Evolutionary conservation across 2,329 filamentous ascomycete species (phyloP), one percentile per base, ranked within the genome.

Genomic region (Teratosphaeria destructans): DNA sequence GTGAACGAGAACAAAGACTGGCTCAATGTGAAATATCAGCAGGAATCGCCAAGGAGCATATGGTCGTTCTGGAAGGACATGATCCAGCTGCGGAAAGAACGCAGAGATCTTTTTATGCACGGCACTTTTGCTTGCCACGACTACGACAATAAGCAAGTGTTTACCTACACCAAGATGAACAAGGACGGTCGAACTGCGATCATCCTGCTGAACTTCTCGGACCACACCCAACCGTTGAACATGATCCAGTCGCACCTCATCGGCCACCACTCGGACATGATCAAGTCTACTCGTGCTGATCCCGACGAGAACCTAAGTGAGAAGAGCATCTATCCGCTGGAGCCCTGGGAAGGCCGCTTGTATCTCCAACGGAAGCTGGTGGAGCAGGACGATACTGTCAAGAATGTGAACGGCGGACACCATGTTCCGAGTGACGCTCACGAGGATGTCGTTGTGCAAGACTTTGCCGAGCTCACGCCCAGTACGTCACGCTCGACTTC

Each of bases 81-180:
- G 58, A 37, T 70, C 27, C 57, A 73, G 29, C 68, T 85, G 57
- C 80, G 88, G 62, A 88, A 88, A 67, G 71, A 79, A 54, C 76
- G 83, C 66, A 78, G 78, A 53, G 81, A 88, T 61, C 69, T 88
- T 1, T 84, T 90, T 60, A 81, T 89, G 3, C 88, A 89, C 65
- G 87, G 87, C 0, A 76, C 82, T 58, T 89, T 88, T 62, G 76
- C 79, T 56, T 65, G 81, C 27, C 69, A 87, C 1, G 79, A 82
- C 0, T 71, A 75, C 0, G 75, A 83, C 3, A 79, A 83, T 35
- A 67, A 74, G 60, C 71, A 79, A 29, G 72, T 83, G 0, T 87
- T 88, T 65, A 77, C 81, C 10, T 75, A 74, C 56, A 66, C 65
- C 58, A 76, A 76, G 64, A 49, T 49, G 43, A 65, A 66, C 65